These are phyloP conservation scores for Zygosaccharomyces lentus DNA, from an alignment of 805 yeast genomes.

Conservation along the genomic window DNA sequence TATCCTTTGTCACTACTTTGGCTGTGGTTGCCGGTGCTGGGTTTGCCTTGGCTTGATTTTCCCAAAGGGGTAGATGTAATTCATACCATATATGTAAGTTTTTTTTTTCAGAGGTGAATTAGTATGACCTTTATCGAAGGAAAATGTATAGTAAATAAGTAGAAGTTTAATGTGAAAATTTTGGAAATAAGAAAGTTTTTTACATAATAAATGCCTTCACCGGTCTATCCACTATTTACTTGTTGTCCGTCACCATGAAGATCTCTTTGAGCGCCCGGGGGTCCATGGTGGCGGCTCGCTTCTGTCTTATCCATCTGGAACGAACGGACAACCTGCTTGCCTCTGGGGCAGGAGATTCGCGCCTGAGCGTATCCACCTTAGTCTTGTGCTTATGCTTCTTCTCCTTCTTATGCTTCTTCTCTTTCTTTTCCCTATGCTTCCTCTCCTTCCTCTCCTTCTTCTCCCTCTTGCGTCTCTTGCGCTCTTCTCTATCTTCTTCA, in stretches of 20 bases:
- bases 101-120: neutral
- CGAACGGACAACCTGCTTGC: slow-evolving; percentile 67
- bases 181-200: neutral
- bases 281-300: slow-evolving; percentile 88
- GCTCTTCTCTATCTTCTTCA: slow-evolving; percentile 29
- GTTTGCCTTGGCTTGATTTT: slow-evolving; percentile 33
- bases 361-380: slow-evolving; percentile 30
- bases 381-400: slow-evolving; percentile 30
- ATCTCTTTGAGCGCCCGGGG: slow-evolving; percentile 85
- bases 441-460: slow-evolving; percentile 6
- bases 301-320: slow-evolving; percentile 83
- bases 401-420: slow-evolving; percentile 26
- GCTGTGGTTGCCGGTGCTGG: slow-evolving; percentile 39
- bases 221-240: slow-evolving; percentile 1
- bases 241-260: slow-evolving; percentile 66
- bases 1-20: slow-evolving; percentile 33
- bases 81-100: slow-evolving; percentile 2
- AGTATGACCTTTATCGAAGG: neutral
- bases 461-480: slow-evolving; percentile 30
- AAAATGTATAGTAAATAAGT: neutral
- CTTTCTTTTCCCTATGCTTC: slow-evolving; percentile 17
- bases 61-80: neutral
- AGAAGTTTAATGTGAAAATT: neutral
- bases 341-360: slow-evolving; percentile 33
- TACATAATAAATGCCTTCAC: neutral